These are phyloP conservation scores for Phytophthora pisi DNA, from an alignment of 352 stramenopile species.

Conservation along the genomic window DNA sequence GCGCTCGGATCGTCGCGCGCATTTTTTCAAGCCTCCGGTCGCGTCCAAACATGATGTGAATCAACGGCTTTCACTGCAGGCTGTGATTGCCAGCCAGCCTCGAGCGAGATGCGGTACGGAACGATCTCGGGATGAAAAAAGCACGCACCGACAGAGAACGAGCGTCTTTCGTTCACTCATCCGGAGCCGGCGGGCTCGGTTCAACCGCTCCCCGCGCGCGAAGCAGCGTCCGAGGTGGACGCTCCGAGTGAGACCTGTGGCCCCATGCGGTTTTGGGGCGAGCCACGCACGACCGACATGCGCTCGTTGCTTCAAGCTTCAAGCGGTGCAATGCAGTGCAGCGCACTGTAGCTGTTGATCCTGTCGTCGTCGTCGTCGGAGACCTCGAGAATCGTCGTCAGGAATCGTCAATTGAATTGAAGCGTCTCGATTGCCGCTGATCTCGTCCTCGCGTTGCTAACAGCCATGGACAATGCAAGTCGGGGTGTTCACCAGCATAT, in stretches of 20 bases:
- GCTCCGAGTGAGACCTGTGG: conserved; percentile 4
- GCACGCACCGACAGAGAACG: conserved; percentile 32
- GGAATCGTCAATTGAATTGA: conserved; percentile 5
- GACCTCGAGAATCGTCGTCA: neutral
- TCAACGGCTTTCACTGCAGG: too few relatives aligned
- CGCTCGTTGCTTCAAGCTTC: neutral
- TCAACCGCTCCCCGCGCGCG: conserved; percentile 5
- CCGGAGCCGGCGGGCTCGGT: neutral
- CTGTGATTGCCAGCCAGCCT: neutral
- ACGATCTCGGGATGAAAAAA: conserved; percentile 23
- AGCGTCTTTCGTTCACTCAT: conserved; percentile 16
- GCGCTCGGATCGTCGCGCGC: conserved; percentile 2
- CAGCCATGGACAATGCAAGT: conserved; percentile 4
- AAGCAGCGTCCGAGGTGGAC: conserved; percentile 5
- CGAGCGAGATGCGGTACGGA: neutral
- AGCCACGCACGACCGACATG: neutral
- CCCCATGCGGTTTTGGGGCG: conserved; percentile 14
- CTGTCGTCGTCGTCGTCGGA: neutral
- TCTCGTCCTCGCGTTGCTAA: conserved; percentile 1
- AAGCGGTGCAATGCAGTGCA: neutral
- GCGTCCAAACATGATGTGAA: neutral
- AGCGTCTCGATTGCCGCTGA: neutral
- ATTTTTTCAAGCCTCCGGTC: neutral
- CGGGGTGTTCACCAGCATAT: neutral
- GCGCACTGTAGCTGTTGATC: neutral